Evolutionary conservation across 2,329 filamentous ascomycete species (phyloP), one percentile per base, ranked within the genome.

Genomic region (Colletotrichum sp.): DNA sequence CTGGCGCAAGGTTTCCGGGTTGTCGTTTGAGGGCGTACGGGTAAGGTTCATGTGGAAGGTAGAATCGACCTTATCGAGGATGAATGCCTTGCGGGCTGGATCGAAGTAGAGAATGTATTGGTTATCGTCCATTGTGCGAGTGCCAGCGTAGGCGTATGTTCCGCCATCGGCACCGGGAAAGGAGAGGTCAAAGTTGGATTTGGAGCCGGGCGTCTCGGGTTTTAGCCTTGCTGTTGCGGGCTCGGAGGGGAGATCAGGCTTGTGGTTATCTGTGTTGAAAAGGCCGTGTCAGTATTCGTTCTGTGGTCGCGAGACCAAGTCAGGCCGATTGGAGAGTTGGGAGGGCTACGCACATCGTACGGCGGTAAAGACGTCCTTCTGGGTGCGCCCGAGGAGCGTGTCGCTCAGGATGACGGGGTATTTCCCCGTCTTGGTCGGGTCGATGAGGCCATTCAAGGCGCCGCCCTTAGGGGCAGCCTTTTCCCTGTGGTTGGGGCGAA

Each of bases 11-110:
- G 90, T 91, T 34, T 91, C 90, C 69, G 89, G 85, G 79, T 95
- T 91, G 70, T 89, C 87, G 80, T 93, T 93, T 78, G 89, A 90
- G 4, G 94, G 95, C 16, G 92, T 92, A 71, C 90, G 92, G 68
- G 91, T 92, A 70, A 98, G 86, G 84, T 98, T 98, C 93, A 98
- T 96, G 81, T 95, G 93, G 85, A 98, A 94, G 52, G 93, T 93
- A n/a, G 93, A 94, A 82, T 95, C 92, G 71, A 98, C 88, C 68
- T 92, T 92, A 86, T 98, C 95, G 71, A 98, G 89, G 32, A 97
- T 92, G 79, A 97, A 97, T 72, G 90, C 93, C 81, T 96, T 92
- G 68, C 92, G 92, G 21, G 89, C 87, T 10, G 93, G 89, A 83
- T 98, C 95, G 81, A 96, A 97, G 74, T 96, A 90, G 68, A 98